Conservation (phyloP, 1,139 yeast species). For the Wickerhamomyces sp. region DNA sequence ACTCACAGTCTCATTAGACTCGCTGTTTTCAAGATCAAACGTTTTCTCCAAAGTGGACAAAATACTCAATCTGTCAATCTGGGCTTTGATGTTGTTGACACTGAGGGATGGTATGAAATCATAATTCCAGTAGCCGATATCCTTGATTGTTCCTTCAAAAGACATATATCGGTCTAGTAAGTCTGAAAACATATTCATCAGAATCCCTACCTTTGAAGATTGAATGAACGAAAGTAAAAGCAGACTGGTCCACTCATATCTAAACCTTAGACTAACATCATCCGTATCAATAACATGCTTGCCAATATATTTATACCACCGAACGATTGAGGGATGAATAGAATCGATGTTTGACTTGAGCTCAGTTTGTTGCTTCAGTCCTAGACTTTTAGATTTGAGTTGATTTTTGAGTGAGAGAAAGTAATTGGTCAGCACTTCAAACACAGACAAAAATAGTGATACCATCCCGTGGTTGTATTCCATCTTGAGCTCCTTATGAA, state of each 20-base stretch:
- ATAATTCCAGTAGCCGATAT: constrained; percentile 39
- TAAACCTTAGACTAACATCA: constrained; percentile 2
- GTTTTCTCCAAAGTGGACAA: constrained; percentile 61
- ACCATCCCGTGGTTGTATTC: neutral
- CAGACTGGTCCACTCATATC: constrained; percentile 38
- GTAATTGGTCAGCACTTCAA: constrained; percentile 54
- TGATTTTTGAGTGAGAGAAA: constrained; percentile 18
- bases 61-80: constrained; percentile 63
- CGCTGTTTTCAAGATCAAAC: constrained; percentile 32
- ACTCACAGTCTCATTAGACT: constrained; percentile 40
- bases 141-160: neutral
- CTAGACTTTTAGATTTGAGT: constrained; percentile 21
- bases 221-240: constrained; percentile 33
- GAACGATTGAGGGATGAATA: constrained; percentile 15
- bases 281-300: neutral
- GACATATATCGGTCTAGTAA: neutral
- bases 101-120: constrained; percentile 57
- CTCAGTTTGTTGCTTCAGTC: constrained; percentile 28
- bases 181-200: neutral
- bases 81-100: constrained; percentile 46
- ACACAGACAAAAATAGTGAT: constrained; percentile 31
- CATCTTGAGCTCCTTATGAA: constrained; percentile 1
- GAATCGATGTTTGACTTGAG: constrained; percentile 27
- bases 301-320: constrained; percentile 27
- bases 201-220: neutral